Percentiles rank a stretch among this genome's conserved stretches.
These are phyloP conservation scores for Dunaliella primolecta DNA, from an alignment of 139 green algal genomes.

Conservation along the genomic window DNA sequence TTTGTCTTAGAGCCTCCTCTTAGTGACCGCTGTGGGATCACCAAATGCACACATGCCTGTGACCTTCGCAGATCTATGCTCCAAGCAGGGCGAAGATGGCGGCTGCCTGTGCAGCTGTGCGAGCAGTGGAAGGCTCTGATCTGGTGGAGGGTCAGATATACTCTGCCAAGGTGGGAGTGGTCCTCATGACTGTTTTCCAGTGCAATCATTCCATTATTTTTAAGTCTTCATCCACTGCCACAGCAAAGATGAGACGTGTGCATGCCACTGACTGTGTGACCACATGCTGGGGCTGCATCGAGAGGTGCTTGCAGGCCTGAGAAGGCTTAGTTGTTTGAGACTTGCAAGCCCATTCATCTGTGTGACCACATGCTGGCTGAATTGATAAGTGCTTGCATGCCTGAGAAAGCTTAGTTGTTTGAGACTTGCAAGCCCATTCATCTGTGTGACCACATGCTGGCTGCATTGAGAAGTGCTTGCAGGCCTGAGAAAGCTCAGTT, in stretches of 20 bases:
- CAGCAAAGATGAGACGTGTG: neutral
- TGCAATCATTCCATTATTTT: neutral
- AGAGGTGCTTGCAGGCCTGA: neutral
- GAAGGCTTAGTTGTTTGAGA: neutral
- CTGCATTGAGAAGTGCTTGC: neutral
- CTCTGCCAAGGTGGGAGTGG: conserved; percentile 11
- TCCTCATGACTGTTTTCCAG: too few relatives aligned
- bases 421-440: neutral
- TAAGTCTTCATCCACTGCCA: neutral
- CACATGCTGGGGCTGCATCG: neutral
- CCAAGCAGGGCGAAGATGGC: conserved; percentile 11
- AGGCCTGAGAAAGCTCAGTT: neutral
- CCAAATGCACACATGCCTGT: neutral
- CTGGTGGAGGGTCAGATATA: conserved; percentile 37
- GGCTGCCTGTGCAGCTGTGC: conserved; percentile 23
- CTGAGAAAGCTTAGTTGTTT: neutral
- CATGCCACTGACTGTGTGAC: neutral
- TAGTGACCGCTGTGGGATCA: too few relatives aligned
- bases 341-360: neutral
- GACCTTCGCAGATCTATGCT: neutral
- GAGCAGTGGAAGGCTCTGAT: conserved; percentile 32
- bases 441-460: neutral
- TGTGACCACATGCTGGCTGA: neutral
- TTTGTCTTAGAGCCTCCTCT: too few relatives aligned
- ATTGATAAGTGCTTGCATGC: neutral